Percentiles rank a stretch among this genome's conserved stretches.
These are phyloP conservation scores for Rhizophora apiculata DNA, from an alignment of 345 rosid genomes.

Conservation along the genomic window DNA sequence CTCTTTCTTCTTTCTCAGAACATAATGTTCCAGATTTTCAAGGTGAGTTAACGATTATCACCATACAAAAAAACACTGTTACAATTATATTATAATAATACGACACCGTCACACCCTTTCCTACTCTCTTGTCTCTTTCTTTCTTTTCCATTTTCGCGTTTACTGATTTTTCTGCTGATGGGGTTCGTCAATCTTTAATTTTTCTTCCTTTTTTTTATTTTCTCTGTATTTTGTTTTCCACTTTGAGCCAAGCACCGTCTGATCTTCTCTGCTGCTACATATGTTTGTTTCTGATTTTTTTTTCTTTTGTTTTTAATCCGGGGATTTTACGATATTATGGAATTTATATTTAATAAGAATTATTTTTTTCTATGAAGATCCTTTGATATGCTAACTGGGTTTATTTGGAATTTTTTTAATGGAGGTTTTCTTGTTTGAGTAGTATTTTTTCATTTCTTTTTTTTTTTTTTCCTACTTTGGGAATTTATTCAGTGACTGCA, in stretches of 20 bases:
- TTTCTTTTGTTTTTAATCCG: background rate
- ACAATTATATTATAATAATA: background rate
- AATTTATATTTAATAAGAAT: background rate
- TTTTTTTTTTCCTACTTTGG: slow-evolving; percentile 9
- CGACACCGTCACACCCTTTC: background rate
- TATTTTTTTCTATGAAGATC: background rate
- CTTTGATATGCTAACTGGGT: background rate
- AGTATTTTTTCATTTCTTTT: background rate
- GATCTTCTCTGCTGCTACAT: slow-evolving; percentile 5
- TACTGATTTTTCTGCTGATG: slow-evolving; percentile 6
- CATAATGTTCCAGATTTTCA: slow-evolving; percentile 49
- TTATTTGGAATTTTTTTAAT: slow-evolving; percentile 1
- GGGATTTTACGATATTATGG: background rate
- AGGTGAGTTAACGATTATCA: slow-evolving; percentile 28
- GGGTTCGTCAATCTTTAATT: slow-evolving; percentile 7
- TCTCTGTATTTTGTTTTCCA: too few species aligned
- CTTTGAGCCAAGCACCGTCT: background rate
- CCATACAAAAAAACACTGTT: background rate
- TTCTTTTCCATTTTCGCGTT: slow-evolving; percentile 5
- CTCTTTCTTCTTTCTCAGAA: slow-evolving; percentile 24
- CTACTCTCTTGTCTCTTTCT: background rate
- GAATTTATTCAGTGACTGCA: slow-evolving; percentile 20
- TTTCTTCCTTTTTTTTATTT: background rate
- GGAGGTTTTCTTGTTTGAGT: background rate
- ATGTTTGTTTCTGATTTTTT: background rate